Evolutionary conservation across 2,329 filamentous ascomycete genomes (phyloP), one percentile per base, ranked within the genome.

Genomic region (Lithohypha guttulata): DNA sequence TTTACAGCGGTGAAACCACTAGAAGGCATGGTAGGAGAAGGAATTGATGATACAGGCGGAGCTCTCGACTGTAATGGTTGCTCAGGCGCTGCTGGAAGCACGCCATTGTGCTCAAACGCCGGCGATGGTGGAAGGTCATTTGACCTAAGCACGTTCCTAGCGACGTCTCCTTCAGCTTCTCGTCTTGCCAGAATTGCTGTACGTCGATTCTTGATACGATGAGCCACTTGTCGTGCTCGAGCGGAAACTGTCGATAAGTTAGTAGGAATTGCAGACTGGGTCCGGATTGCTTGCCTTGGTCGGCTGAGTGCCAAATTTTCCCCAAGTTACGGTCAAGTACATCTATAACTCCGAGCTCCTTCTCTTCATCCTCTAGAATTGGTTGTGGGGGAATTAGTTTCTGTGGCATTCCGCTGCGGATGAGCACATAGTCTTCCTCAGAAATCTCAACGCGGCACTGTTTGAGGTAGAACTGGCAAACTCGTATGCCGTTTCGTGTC

Each of bases 391-490:
- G 80, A 13, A 86, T 84, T 60, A 86, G 74, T 55, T 84, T 79
- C 58, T 93, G 83, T 8, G 87, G 75, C 48, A 84, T 82, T 19
- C 85, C 84, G 26, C 82, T 87, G 39, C 78, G 77, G 49, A 93
- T 87, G 48, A 93, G 65, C 28, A 86, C 73, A 69, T 80, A 93
- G 56, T 94, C 85, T 56, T 93, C 84, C 58, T 93, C 84, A 13
- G 77, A 78, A 45, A 94, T 89, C 62, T 93, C 84, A 6, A 93
- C 80, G 33, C 82, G 75, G 48, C 79, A 73, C 44, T 86, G 82
- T 55, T 86, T 86, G 47, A 84, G 78, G 54, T 79, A 77, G 58
- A 93, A 91, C 46, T 84, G 82, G 55, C 85, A 93, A 38, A 81
- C 77, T 32, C 80, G 73, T 38, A 73, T 64, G 14, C 81, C 81